Evolutionary conservation across 2,329 filamentous ascomycete species (phyloP), one percentile per base, ranked within the genome.

Genomic region (Orbilia quercus): DNA sequence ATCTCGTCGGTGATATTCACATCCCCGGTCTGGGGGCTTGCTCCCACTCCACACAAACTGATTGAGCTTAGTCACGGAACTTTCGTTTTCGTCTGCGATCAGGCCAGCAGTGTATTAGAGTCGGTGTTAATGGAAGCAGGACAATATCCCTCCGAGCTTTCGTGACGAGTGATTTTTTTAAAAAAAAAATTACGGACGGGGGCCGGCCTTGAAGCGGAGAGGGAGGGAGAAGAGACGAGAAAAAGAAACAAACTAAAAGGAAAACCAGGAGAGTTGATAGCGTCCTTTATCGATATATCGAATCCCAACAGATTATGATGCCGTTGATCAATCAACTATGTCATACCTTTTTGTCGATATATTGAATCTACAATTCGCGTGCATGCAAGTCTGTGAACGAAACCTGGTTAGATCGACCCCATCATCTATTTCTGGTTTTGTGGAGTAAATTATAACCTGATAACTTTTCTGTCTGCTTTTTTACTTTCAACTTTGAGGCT

Each of bases 1-100:
- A 66, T 58, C 55, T 47, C 50, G 63, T 20, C 51, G 42, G 34
- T 62, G 28, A 28, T 63, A 47, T 64, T 58, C 58, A 71, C 57
- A 71, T 63, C 58, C 34, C 65, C 51, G 64, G 44, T 47, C 66
- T 34, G 66, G 66, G 58, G 44, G n/a, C n/a, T n/a, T 31, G 28
- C 66, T 64, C 66, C 66, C 66, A 71, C 58, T 58, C 65, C 66
- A 51, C 58, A 44, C 11, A 23, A 4, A 18, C 28, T 9, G 4
- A 9, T 31, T 31, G 28, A 31, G 28, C 28, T 31, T 31, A 31
- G 28, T 31, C 28, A 31, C 28, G 28, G 28, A 31, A 9, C 9
- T 31, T 31, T 23, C 53, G 28, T 31, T 31, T 22, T n/a, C n/a
- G 23, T n/a, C 50, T 62, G 12, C 28, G 38, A 55, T 38, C 31